Evolutionary conservation across 176 grass and related monocot species (phyloP), one percentile per base, ranked within the genome.

Genomic region (Poa pratensis): DNA sequence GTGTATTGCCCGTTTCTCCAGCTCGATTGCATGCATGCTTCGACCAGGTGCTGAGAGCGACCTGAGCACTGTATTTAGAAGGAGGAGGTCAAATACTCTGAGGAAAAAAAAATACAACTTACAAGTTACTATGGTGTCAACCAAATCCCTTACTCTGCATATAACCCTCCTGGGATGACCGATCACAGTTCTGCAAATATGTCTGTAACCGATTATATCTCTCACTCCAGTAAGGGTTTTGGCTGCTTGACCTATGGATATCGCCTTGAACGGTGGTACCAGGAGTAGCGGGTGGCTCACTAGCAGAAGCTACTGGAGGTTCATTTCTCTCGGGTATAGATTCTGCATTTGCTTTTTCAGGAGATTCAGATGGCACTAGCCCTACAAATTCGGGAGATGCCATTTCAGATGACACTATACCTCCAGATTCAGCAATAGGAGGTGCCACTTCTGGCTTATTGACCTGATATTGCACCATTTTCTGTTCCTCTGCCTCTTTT

Each of bases 1-100:
- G 45, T 91, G 79, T 87, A 97, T 97, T 58, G 92, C 92, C 77
- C 92, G 92, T 92, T 97, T 94, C 86, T 97, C 94, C 81, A 97
- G 80, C 53, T 91, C 94, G 82, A 89, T 80, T 3, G 94, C 94
- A 89, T 91, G 94, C 88, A 71, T 94, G 77, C 88, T 97, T 85
- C 95, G 80, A 79, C 88, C 95, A 50, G 83, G 69, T 61, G 95
- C 90, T 1, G 92, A 91, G 76, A 97, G 88, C 15, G 92, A 92
- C 80, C 92, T 92, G 71, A 97, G 86, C 86, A 87, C 92, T 97
- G 58, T 59, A 86, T 77, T 81, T 11, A 37, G 35, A 3, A 5
- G 39, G 80, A 79, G 26, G 53, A 22, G 74, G 70, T 88, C 64
- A 88, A 88, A 74, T 54, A 76, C 30, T 26, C 6, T 30, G 13